A percentile compares a stretch with the other conserved stretches of the same genome.
Conservation (phyloP, 2,329 filamentous ascomycete species). For the Penicillium frequentans region DNA sequence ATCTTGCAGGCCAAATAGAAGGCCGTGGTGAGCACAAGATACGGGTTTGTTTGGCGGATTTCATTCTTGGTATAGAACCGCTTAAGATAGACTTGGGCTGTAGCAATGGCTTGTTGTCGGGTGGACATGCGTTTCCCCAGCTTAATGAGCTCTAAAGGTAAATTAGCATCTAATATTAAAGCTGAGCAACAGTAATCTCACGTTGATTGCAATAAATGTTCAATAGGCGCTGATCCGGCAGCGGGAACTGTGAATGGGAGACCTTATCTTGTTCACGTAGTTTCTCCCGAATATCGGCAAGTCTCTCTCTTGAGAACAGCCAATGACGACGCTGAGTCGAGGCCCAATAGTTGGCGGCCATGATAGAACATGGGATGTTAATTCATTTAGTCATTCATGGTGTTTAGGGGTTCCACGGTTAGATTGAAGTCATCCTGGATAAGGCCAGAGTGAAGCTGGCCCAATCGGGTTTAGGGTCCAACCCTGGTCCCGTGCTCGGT, state of each 20-base stretch:
- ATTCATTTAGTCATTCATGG: background rate
- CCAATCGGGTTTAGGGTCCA: slow-evolving; percentile 33
- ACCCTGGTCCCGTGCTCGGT: slow-evolving; percentile 29
- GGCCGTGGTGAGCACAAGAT: slow-evolving; percentile 87
- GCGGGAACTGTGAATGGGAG: slow-evolving; percentile 73
- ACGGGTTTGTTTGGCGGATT: slow-evolving; percentile 89
- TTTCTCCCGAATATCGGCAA: slow-evolving; percentile 71
- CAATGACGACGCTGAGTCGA: slow-evolving; percentile 89
- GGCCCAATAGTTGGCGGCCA: slow-evolving; percentile 97
- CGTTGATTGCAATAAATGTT: slow-evolving; percentile 92
- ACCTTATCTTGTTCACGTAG: slow-evolving; percentile 75
- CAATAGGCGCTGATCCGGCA: slow-evolving; percentile 78
- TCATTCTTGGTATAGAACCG: slow-evolving; percentile 91
- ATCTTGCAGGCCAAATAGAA: slow-evolving; percentile 97
- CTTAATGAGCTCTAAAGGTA: slow-evolving; percentile 67
- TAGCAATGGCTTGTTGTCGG: slow-evolving; percentile 89
- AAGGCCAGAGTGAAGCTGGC: slow-evolving; percentile 2
- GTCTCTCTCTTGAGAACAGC: slow-evolving; percentile 82
- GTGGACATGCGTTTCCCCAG: slow-evolving; percentile 81
- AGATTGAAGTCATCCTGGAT: background rate
- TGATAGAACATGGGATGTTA: slow-evolving; percentile 37
- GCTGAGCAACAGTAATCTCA: slow-evolving; percentile 45
- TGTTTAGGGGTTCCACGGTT: background rate
- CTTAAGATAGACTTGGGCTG: slow-evolving; percentile 91
- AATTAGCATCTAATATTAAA: background rate